Evolutionary conservation across 2,329 filamentous ascomycete genomes (phyloP), one percentile per base, ranked within the genome.

Genomic region (Conoideocrella luteorostrata): DNA sequence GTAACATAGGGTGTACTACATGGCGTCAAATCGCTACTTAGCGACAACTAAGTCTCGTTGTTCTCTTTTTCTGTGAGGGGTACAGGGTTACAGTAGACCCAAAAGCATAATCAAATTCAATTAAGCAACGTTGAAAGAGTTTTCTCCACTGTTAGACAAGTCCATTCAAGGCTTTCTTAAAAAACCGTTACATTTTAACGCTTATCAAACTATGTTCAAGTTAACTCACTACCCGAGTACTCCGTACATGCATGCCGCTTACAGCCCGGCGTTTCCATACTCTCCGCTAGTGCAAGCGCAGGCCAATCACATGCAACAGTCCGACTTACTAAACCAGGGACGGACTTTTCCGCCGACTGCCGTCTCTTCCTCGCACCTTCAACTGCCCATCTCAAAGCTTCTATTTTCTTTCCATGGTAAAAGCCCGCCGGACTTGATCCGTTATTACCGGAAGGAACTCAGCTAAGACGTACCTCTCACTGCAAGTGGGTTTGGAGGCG

Each of bases 361-460:
- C 34, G 42, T 21, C 39, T 39, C 32, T 30, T 42, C 28, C n/a
- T 43, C 17, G 20, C 24, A 39, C 17, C 30, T 44, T 7, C 47
- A 24, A 32, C 13, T 15, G 7, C 33, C 23, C 39, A 34, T 32
- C 20, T 18, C 36, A 26, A 33, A 26, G 26, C 32, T 37, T 37
- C 32, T 33, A 13, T 32, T 29, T 22, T 33, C 22, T 37, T 21
- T 26, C 33, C 30, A 45, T 22, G 33, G 24, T 28, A 38, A 50
- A 52, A 50, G 39, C 40, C 50, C 50, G 43, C 41, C 50, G 46
- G 50, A 49, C 41, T 53, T 47, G 45, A 47, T 42, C 26, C 34
- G 20, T n/a, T 22, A 35, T 33, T 21, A 15, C 46, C 26, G 45
- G 40, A 22, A 33, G 29, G 5, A 21, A 35, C 17, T 15, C 40